A percentile compares a stretch with the other conserved stretches of the same genome.
phyloP scores from a whole-genome alignment of 345 rosid species.

The Mangifera indica region DNA sequence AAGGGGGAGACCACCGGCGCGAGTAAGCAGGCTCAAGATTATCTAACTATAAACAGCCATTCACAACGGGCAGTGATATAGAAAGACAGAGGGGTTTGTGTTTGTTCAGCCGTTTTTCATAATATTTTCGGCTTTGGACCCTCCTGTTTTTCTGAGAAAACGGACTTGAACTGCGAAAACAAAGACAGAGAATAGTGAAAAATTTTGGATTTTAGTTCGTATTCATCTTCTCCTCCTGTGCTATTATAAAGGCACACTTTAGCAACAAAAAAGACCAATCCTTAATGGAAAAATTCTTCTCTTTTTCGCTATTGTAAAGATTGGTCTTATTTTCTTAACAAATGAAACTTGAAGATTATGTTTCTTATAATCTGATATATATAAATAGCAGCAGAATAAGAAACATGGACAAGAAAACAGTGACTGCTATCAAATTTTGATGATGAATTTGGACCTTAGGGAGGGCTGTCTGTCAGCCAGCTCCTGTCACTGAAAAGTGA shows the following conservation, averaged over 20 bases:
- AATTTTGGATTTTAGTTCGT: background rate
- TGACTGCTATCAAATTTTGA: background rate
- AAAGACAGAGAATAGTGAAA: background rate
- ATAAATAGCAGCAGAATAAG: background rate
- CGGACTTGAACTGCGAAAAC: background rate
- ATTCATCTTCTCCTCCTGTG: background rate
- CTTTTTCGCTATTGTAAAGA: background rate
- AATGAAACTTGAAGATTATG: too few relatives aligned
- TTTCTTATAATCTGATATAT: background rate
- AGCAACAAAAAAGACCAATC: background rate
- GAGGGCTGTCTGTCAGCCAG: too few relatives aligned
- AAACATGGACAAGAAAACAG: background rate
- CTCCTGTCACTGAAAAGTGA: too few relatives aligned
- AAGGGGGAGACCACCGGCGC: constrained; percentile 23
- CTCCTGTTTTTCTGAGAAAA: background rate
- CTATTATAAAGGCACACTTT: constrained; percentile 29
- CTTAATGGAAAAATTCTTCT: background rate
- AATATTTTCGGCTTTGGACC: background rate
- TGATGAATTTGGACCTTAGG: constrained; percentile 1
- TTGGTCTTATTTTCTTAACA: background rate
- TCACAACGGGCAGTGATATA: constrained; percentile 7
- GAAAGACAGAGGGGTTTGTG: constrained; percentile 11
- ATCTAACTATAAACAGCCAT: constrained; percentile 35
- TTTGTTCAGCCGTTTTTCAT: background rate
- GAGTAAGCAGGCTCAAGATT: constrained; percentile 32